Base-by-base conservation (phyloP, 2,329 filamentous ascomycete species). In the Arachnopeziza araneosa region DNA sequence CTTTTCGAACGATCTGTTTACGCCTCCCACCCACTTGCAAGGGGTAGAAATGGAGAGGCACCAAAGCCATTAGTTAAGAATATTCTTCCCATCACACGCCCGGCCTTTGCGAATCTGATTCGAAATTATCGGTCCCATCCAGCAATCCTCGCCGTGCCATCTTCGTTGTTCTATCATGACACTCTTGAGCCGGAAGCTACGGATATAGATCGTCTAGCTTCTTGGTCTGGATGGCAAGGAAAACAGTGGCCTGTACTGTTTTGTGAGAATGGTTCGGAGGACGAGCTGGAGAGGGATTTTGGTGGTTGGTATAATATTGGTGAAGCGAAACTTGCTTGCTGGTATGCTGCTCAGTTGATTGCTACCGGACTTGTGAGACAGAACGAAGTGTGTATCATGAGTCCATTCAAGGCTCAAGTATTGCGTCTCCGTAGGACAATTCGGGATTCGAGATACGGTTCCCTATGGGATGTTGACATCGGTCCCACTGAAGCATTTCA, bases 91-190 rank as follows among this genome's bases (percentile, higher is more conserved):
- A 64, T 64, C 12, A 7, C 49, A 14, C 64, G 64, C 5, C 64
- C 64, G 1, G 60, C 64, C 1, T 66, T 66, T 51, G 54, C 60
- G 54, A 66, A 66, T 57, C 60, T 66, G 14, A 64, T 66, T 19
- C 60, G 64, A 2, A 66, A 66, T 52, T 66, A 66, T 23, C 54
- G 64, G 10, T 66, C 64, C 4, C 64, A 66, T 52, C 64, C 64
- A 12, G 64, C 64, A 14, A 66, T 66, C 53, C 64, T 66, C n/a
- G 64, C 64, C 5, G 61, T 66, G 17, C 64, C 64, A 50, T 64
- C 64, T 6, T 32, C 62, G 9, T 36, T 63, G 10, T 66, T 66
- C 51, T 66, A 66, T 48, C 19, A 50, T 10, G 64, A 66, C 30
- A 66, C 64, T 0, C 60, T 66, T 2, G 62, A 63, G 24, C 57